phyloP scores from a whole-genome alignment of 2,329 filamentous ascomycete species.

The Pseudopyrenochaeta lycopersici region DNA sequence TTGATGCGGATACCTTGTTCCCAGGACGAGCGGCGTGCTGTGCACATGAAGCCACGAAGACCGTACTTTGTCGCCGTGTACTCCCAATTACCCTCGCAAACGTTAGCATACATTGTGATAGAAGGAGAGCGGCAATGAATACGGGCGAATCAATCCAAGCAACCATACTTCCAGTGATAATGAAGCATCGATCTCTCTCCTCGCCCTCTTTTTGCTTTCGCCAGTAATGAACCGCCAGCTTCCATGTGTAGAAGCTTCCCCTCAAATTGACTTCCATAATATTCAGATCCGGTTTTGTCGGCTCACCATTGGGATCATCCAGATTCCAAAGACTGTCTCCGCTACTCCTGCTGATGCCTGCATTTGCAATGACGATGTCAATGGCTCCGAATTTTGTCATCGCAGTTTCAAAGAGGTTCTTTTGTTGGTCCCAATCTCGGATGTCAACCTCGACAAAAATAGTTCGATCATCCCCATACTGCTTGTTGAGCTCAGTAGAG shows the following conservation, averaged over 20 bases:
- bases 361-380: constrained; percentile 31
- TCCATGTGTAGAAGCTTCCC: constrained; percentile 27
- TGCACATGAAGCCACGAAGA: constrained; percentile 25
- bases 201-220: constrained; percentile 23
- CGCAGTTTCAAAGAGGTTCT: constrained; percentile 20
- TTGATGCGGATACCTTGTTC: constrained; percentile 29
- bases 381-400: constrained; percentile 44
- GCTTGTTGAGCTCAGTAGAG: constrained; percentile 38
- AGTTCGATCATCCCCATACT: constrained; percentile 24
- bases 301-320: constrained; percentile 21
- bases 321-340: constrained; percentile 63
- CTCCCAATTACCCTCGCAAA: constrained; percentile 40
- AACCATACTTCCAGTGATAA: constrained; percentile 27
- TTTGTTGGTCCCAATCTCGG: constrained; percentile 27
- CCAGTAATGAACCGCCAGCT: constrained; percentile 29
- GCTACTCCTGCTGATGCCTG: constrained; percentile 22
- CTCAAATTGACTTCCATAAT: constrained; percentile 25
- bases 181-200: constrained; percentile 24
- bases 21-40: constrained; percentile 18
- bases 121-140: background rate
- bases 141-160: constrained; percentile 28
- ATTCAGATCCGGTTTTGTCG: constrained; percentile 22
- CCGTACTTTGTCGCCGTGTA: constrained; percentile 50
- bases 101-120: background rate
- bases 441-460: constrained; percentile 27